These are phyloP conservation scores for Apiospora malaysiana DNA, from an alignment of 2,329 filamentous ascomycete genomes.

Conservation along the genomic window DNA sequence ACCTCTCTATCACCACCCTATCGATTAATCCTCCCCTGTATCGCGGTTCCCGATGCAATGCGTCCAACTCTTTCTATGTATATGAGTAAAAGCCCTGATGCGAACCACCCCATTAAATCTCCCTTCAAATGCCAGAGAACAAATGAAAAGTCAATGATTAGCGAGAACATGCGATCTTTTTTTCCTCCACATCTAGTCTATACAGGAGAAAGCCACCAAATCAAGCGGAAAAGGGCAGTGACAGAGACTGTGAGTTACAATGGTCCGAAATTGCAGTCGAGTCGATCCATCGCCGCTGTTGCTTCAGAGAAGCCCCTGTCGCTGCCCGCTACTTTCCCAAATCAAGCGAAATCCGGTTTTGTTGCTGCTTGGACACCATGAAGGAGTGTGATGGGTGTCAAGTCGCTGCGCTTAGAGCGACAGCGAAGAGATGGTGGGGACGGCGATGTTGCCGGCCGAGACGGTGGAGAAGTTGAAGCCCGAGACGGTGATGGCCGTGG, in stretches of 20 bases:
- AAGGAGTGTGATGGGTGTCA: neutral
- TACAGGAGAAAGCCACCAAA: constrained; percentile 3
- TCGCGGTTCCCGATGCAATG: neutral
- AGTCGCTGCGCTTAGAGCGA: neutral
- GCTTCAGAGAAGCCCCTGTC: neutral
- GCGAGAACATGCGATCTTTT: neutral
- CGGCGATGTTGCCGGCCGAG: neutral
- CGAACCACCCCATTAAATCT: neutral
- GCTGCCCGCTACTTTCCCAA: neutral
- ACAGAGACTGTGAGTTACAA: neutral
- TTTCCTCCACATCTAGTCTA: neutral
- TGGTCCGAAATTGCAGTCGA: neutral
- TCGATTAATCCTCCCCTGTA: neutral
- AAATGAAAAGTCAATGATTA: neutral
- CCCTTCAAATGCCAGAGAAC: constrained; percentile 11
- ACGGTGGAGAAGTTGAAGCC: constrained; percentile 10
- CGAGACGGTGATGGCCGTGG: constrained; percentile 15
- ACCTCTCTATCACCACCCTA: neutral
- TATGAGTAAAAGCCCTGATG: neutral
- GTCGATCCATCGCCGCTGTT: neutral
- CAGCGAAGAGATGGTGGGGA: neutral
- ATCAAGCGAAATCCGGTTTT: too few species aligned
- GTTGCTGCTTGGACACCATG: neutral
- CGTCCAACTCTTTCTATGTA: constrained; percentile 1
- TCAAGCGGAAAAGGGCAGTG: neutral